Conservation (phyloP, 495 filamentous ascomycete genomes). For the Penicillium cinerascens region DNA sequence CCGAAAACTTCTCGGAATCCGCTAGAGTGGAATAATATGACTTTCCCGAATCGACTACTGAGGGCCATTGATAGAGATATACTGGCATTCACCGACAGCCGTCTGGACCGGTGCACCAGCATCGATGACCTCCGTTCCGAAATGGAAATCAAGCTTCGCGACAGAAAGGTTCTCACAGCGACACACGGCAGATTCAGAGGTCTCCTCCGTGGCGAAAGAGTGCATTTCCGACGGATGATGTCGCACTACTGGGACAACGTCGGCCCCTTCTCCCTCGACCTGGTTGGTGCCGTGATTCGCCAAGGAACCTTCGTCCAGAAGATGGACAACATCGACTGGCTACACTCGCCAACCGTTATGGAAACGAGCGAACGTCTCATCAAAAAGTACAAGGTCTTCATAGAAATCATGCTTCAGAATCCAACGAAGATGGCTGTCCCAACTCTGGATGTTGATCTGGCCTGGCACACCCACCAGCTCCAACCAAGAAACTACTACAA, state of each 20-base stretch:
- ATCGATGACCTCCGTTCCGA: slow-evolving; percentile 12
- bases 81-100: slow-evolving; percentile 29
- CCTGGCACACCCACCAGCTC: slow-evolving; percentile 67
- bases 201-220: slow-evolving; percentile 19
- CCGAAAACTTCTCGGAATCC: not conserved
- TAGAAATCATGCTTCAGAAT: slow-evolving; percentile 57
- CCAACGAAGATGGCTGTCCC: slow-evolving; percentile 62
- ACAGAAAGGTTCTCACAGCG: slow-evolving; percentile 2
- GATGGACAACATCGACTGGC: slow-evolving; percentile 75
- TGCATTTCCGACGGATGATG: slow-evolving; percentile 69
- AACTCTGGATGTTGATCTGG: slow-evolving; percentile 80
- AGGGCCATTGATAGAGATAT: slow-evolving; percentile 37
- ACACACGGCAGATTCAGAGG: not conserved
- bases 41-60: slow-evolving; percentile 58
- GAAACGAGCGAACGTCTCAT: slow-evolving; percentile 65
- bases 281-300: slow-evolving; percentile 72
- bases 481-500: slow-evolving; percentile 58
- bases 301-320: slow-evolving; percentile 77
- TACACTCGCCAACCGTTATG: slow-evolving; percentile 60
- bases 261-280: slow-evolving; percentile 66
- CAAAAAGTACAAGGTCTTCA: slow-evolving; percentile 67
- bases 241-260: slow-evolving; percentile 76
- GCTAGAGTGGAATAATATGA: slow-evolving; percentile 18
- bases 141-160: slow-evolving; percentile 11
- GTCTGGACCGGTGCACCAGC: slow-evolving; percentile 15